These are phyloP conservation scores for Cercophora newfieldiana DNA, from an alignment of 495 filamentous ascomycete species.

Conservation along the genomic window DNA sequence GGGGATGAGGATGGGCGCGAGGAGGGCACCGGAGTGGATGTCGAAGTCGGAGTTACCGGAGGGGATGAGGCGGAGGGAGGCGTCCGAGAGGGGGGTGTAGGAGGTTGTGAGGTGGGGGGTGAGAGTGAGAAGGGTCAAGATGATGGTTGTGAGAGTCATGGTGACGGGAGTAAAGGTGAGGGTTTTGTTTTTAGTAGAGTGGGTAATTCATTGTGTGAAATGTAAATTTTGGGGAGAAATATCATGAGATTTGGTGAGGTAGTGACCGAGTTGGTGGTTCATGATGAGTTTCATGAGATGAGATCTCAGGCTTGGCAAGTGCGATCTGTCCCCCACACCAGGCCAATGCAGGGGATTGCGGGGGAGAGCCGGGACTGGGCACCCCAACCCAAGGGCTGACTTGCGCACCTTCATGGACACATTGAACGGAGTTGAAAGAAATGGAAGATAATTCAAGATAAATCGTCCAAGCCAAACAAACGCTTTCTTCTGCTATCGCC, in stretches of 20 bases:
- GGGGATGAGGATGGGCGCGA: constrained; percentile 87
- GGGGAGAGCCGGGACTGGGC: neutral
- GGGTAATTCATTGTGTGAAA: neutral
- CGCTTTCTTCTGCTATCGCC: neutral
- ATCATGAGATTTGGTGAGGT: neutral
- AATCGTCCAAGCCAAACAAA: neutral
- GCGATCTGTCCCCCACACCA: constrained; percentile 17
- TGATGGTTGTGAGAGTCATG: neutral
- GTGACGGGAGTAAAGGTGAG: neutral
- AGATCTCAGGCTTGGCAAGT: constrained; percentile 6
- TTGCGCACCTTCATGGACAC: neutral
- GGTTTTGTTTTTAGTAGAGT: neutral
- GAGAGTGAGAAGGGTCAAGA: constrained; percentile 35
- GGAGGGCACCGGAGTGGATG: constrained; percentile 67
- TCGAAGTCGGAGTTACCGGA: constrained; percentile 76
- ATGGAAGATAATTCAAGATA: neutral
- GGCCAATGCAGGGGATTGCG: constrained; percentile 12
- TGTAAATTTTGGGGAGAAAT: neutral
- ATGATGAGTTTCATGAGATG: neutral
- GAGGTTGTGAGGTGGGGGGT: constrained; percentile 44
- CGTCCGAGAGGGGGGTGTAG: constrained; percentile 74
- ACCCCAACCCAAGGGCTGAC: neutral
- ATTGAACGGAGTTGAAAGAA: neutral
- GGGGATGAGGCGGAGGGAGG: constrained; percentile 65
- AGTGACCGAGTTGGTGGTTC: neutral